Conservation (phyloP, 2,329 filamentous ascomycete species). For the Mycosphaerella arachidis region DNA sequence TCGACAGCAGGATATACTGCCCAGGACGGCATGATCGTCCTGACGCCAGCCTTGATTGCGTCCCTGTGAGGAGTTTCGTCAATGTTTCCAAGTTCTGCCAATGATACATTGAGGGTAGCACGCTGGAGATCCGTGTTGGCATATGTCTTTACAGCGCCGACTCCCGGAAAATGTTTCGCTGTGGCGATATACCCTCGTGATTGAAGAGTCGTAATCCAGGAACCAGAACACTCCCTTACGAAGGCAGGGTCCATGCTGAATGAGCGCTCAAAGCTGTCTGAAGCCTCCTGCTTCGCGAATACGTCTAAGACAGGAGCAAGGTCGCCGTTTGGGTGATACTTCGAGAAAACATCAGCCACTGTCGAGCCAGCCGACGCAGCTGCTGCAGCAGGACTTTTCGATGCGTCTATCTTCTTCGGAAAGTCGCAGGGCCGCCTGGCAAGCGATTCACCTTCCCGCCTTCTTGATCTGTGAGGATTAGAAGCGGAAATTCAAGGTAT, state of each 20-base stretch:
- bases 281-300: constrained; percentile 12
- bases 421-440: constrained; percentile 13
- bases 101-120: constrained; percentile 10
- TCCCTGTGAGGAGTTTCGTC: constrained; percentile 13
- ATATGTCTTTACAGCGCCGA: constrained; percentile 8
- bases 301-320: constrained; percentile 19
- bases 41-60: constrained; percentile 7
- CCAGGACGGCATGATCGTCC: constrained; percentile 19
- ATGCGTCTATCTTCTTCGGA: constrained; percentile 12
- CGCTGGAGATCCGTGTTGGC: constrained; percentile 15
- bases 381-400: constrained; percentile 6
- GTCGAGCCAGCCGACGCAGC: constrained; percentile 7
- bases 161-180: constrained; percentile 19
- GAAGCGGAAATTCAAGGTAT: constrained; percentile 13
- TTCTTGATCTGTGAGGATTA: constrained; percentile 18
- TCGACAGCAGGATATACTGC: constrained; percentile 18
- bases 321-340: constrained; percentile 15
- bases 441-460: constrained; percentile 17
- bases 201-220: constrained; percentile 15
- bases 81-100: constrained; percentile 5
- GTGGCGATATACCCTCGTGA: constrained; percentile 11
- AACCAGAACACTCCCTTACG: constrained; percentile 7
- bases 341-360: constrained; percentile 6
- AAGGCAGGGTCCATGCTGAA: constrained; percentile 9
- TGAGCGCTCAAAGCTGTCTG: constrained; percentile 13